A percentile compares a stretch with the other conserved stretches of the same genome.
Conservation (phyloP, 441 rosid species). For the Codiaeum variegatum region DNA sequence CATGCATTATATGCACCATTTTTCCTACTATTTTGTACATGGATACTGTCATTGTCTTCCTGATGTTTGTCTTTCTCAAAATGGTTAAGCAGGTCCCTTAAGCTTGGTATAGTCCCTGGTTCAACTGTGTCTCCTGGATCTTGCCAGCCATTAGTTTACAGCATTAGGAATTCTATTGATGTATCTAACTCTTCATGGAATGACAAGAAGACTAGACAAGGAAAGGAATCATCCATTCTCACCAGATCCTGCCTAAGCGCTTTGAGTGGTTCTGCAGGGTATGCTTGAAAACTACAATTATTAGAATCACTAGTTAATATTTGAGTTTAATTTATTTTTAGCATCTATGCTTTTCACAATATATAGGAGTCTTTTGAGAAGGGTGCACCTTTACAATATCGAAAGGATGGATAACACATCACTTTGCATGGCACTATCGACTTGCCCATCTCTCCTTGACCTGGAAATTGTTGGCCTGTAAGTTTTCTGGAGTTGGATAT, state of each 20-base stretch:
- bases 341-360: conserved; percentile 21
- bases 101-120: conserved; percentile 63
- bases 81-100: conserved; percentile 54
- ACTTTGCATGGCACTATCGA: conserved; percentile 55
- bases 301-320: background rate
- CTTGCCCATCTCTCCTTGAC: conserved; percentile 66
- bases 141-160: conserved; percentile 51
- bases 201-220: conserved; percentile 67
- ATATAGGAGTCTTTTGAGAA: conserved; percentile 59
- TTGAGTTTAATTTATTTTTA: conserved; percentile 18
- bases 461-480: conserved; percentile 84
- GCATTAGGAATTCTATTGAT: conserved; percentile 57
- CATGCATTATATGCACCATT: background rate
- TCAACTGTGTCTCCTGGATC: conserved; percentile 39
- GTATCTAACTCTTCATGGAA: conserved; percentile 66
- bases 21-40: background rate
- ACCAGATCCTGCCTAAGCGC: conserved; percentile 71
- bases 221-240: conserved; percentile 64
- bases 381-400: conserved; percentile 73
- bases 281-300: conserved; percentile 17
- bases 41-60: background rate
- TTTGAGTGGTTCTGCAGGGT: conserved; percentile 54
- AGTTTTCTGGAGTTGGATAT: conserved; percentile 32
- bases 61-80: conserved; percentile 6
- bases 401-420: conserved; percentile 48